Conservation (phyloP, 805 yeast genomes). For the Myxozyma udenii region DNA sequence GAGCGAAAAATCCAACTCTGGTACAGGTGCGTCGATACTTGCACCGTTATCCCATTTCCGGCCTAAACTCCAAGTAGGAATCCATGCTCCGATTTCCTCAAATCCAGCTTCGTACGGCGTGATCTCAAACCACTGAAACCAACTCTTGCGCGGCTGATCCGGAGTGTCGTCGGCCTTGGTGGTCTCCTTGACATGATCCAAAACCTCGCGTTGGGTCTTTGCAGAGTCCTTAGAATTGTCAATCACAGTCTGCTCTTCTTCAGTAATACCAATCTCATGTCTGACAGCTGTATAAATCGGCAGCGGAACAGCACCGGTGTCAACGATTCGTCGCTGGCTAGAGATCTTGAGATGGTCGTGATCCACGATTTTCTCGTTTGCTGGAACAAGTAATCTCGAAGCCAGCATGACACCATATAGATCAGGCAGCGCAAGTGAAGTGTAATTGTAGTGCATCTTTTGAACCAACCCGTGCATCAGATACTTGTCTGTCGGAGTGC, state of each 20-base stretch:
- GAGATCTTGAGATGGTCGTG: slow-evolving; percentile 27
- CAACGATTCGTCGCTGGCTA: slow-evolving; percentile 22
- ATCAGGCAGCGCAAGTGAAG: slow-evolving; percentile 24
- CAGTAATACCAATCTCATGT: slow-evolving; percentile 30
- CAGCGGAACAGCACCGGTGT: slow-evolving; percentile 30
- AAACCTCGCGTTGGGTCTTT: neutral
- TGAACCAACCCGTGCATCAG: slow-evolving; percentile 28
- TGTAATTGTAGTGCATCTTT: slow-evolving; percentile 16
- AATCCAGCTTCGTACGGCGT: slow-evolving; percentile 33
- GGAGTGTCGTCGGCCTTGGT: slow-evolving; percentile 1
- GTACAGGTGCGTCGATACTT: slow-evolving; percentile 19
- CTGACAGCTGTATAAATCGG: slow-evolving; percentile 33
- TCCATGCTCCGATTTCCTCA: slow-evolving; percentile 33
- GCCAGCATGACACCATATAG: slow-evolving; percentile 30
- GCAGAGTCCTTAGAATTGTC: slow-evolving; percentile 1
- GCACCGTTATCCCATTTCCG: slow-evolving; percentile 25
- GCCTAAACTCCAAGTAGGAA: slow-evolving; percentile 33
- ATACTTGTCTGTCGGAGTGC: slow-evolving; percentile 29
- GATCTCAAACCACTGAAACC: slow-evolving; percentile 34
- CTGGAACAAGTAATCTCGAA: slow-evolving; percentile 29
- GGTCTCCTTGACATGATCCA: neutral
- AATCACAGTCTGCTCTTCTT: slow-evolving; percentile 9
- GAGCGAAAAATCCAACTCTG: slow-evolving; percentile 28
- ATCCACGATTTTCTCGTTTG: slow-evolving; percentile 18
- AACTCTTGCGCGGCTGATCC: slow-evolving; percentile 5